These are phyloP conservation scores for Dactylellina drechsleri DNA, from an alignment of 2,329 filamentous ascomycete genomes.

Conservation along the genomic window DNA sequence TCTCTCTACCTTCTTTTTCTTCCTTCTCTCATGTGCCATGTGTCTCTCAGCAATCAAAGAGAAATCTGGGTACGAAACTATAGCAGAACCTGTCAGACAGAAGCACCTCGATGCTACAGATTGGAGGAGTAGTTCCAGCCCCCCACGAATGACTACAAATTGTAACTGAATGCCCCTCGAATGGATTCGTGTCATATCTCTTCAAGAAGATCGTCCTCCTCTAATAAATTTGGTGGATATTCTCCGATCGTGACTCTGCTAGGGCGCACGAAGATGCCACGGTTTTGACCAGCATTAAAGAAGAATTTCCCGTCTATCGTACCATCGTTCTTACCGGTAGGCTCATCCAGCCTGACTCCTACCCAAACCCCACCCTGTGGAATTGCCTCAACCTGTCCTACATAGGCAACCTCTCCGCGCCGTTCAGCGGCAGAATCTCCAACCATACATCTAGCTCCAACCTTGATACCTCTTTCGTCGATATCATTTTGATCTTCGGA, in stretches of 20 bases:
- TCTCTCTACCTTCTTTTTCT: too few species aligned
- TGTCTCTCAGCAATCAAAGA: too few species aligned
- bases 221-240: slow-evolving; percentile 66
- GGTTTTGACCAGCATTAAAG: slow-evolving; percentile 73
- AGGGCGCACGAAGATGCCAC: slow-evolving; percentile 80
- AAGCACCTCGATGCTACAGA: too few species aligned
- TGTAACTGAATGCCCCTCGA: too few species aligned
- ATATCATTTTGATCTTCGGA: slow-evolving; percentile 76
- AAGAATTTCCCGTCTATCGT: slow-evolving; percentile 75
- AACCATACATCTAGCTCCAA: slow-evolving; percentile 73
- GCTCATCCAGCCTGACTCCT: slow-evolving; percentile 79
- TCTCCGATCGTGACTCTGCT: slow-evolving; percentile 81
- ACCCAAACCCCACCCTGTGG: slow-evolving; percentile 75
- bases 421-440: slow-evolving; percentile 73
- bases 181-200: slow-evolving; percentile 70
- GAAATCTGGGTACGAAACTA: too few species aligned
- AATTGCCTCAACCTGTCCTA: slow-evolving; percentile 79
- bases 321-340: slow-evolving; percentile 84
- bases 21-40: too few species aligned
- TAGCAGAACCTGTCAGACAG: too few species aligned
- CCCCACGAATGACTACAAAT: too few species aligned
- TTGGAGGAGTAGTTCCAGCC: too few species aligned
- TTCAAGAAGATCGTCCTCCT: slow-evolving; percentile 75
- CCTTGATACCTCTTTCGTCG: slow-evolving; percentile 72
- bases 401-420: slow-evolving; percentile 75